phyloP scores from a whole-genome alignment of 1,284 basidiomycete species.

The Blastosporella zonata region DNA sequence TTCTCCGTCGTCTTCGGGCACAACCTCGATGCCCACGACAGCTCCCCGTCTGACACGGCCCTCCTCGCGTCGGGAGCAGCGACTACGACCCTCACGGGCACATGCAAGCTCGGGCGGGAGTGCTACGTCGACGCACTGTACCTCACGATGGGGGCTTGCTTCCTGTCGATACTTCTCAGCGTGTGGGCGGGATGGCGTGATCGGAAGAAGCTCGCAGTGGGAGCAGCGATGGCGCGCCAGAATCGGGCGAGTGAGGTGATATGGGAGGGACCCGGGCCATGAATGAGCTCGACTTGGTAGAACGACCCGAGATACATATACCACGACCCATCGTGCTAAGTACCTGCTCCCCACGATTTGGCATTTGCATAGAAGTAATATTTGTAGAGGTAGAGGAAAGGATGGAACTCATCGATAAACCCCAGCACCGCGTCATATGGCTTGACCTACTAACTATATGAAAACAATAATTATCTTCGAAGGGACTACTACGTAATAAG shows the following conservation, averaged over 20 bases:
- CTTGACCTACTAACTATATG: neutral
- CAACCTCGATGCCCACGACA: slow-evolving; percentile 72
- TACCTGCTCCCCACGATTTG: no score
- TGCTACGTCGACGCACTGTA: slow-evolving; percentile 55
- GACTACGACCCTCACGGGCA: slow-evolving; percentile 1
- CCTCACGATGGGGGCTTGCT: slow-evolving; percentile 46
- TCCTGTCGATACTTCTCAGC: slow-evolving; percentile 44
- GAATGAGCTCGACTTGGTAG: neutral
- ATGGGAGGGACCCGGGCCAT: neutral
- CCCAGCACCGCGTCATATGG: no score
- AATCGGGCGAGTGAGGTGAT: neutral
- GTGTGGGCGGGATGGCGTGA: slow-evolving; percentile 51
- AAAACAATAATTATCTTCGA: neutral
- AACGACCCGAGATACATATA: neutral
- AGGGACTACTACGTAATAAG: neutral
- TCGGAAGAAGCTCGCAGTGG: slow-evolving; percentile 24
- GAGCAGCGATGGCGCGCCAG: neutral
- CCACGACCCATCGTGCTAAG: neutral
- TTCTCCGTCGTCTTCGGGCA: slow-evolving; percentile 84
- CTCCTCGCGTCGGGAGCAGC: neutral
- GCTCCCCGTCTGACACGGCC: neutral
- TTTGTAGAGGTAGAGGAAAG: no score
- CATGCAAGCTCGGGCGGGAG: slow-evolving; percentile 47
- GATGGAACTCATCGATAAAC: no score
- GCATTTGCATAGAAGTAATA: no score